Evolutionary conservation across 2,329 filamentous ascomycete species (phyloP).

Genomic region (Exophiala sp.): DNA sequence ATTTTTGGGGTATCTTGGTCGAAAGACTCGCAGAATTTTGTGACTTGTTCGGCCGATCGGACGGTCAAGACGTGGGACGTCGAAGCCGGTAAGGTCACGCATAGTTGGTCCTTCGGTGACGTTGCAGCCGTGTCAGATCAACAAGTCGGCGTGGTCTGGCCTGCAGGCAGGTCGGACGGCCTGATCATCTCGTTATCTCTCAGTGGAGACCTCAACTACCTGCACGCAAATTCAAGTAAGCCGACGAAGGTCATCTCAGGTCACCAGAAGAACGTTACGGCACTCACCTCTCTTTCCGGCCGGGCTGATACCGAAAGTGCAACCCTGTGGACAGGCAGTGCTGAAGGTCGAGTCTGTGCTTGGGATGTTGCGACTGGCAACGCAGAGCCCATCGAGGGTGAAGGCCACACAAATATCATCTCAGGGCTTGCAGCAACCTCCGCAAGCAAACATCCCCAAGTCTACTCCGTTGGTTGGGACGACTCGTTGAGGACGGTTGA

Average conservation of each 20-base stretch:
- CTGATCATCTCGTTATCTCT: slow-evolving; percentile 87
- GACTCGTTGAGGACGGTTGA: slow-evolving; percentile 82
- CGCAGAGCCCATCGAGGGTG: slow-evolving; percentile 71
- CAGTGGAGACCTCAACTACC: slow-evolving; percentile 84
- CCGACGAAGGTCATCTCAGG: slow-evolving; percentile 74
- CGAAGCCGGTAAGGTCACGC: slow-evolving; percentile 69
- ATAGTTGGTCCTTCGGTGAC: slow-evolving; percentile 80
- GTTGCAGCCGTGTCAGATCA: slow-evolving; percentile 72
- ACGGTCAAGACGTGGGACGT: slow-evolving; percentile 94
- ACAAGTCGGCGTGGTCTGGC: slow-evolving; percentile 92
- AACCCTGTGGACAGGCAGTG: slow-evolving; percentile 83
- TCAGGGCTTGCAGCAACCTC: slow-evolving; percentile 63
- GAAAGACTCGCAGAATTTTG: slow-evolving; percentile 77
- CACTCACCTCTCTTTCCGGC: slow-evolving; percentile 55
- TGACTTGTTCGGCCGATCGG: slow-evolving; percentile 89
- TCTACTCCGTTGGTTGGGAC: slow-evolving; percentile 93
- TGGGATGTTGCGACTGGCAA: slow-evolving; percentile 74
- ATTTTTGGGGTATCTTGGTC: slow-evolving; percentile 92
- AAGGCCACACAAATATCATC: slow-evolving; percentile 81
- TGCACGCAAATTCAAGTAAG: slow-evolving; percentile 66
- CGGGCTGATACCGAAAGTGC: slow-evolving; percentile 40
- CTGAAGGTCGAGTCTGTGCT: slow-evolving; percentile 78
- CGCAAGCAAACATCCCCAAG: slow-evolving; percentile 46
- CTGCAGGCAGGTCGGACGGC: slow-evolving; percentile 74
- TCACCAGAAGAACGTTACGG: slow-evolving; percentile 87